A percentile compares a stretch with the other conserved stretches of the same genome.
Conservation (phyloP, 2,329 filamentous ascomycete species). For the Catunica adiposa region DNA sequence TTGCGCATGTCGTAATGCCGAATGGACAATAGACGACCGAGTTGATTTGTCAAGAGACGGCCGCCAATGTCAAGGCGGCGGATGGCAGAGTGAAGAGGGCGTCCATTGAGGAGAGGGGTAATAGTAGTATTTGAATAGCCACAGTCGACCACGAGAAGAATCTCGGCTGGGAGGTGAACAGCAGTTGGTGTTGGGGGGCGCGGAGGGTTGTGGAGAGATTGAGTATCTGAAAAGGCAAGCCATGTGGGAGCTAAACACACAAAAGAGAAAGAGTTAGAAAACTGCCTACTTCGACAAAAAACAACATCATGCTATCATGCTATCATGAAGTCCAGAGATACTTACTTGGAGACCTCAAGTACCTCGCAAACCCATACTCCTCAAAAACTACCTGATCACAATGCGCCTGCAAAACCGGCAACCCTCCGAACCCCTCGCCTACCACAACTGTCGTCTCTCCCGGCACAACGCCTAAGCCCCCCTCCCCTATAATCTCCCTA, state of each 20-base stretch:
- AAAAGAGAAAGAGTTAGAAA: constrained; percentile 5
- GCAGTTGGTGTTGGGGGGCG: constrained; percentile 26
- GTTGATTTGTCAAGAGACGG: constrained; percentile 81
- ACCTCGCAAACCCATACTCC: constrained; percentile 82
- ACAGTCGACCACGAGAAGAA: constrained; percentile 75
- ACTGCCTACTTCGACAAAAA: too few species aligned
- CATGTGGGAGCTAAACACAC: constrained; percentile 47
- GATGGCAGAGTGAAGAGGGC: constrained; percentile 63
- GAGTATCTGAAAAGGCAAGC: constrained; percentile 69
- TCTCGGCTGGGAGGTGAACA: constrained; percentile 46
- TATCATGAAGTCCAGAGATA: background rate
- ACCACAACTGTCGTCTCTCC: constrained; percentile 69
- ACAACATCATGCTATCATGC: too few species aligned
- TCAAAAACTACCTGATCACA: constrained; percentile 96
- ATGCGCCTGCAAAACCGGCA: constrained; percentile 68
- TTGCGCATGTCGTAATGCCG: constrained; percentile 93
- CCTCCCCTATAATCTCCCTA: constrained; percentile 54
- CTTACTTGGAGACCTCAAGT: constrained; percentile 57
- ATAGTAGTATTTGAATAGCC: constrained; percentile 89
- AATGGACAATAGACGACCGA: constrained; percentile 76
- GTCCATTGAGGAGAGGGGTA: constrained; percentile 68
- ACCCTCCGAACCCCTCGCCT: constrained; percentile 69
- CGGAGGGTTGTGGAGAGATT: constrained; percentile 48
- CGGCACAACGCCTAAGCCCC: constrained; percentile 55
- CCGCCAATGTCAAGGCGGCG: constrained; percentile 81